A percentile compares a stretch with the other conserved stretches of the same genome.
phyloP scores from a whole-genome alignment of 179 eudicot genomes.

The Beta lomatogona region DNA sequence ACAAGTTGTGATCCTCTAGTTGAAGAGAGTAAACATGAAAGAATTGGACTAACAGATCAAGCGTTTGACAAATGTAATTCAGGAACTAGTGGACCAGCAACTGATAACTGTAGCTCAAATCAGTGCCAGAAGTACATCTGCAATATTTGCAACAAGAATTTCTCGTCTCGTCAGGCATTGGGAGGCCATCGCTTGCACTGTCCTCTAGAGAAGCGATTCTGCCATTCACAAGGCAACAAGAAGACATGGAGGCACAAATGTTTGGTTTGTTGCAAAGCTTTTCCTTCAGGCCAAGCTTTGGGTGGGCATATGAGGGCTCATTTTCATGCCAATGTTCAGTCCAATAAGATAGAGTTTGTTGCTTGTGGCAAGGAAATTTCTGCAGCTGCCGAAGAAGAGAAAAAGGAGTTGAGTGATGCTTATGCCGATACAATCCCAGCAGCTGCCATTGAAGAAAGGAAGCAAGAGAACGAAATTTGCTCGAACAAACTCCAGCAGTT shows the following conservation, averaged over 20 bases:
- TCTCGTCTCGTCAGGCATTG: conserved; percentile 28
- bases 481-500: conserved; percentile 2
- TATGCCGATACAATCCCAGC: not conserved
- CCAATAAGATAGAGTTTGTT: conserved; percentile 11
- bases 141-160: conserved; percentile 24
- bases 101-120: not conserved
- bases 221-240: not conserved
- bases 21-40: not conserved
- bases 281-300: conserved; percentile 36
- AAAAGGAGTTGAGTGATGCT: conserved; percentile 10
- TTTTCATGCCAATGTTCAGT: conserved; percentile 8
- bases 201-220: conserved; percentile 7
- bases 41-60: not conserved
- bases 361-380: not conserved
- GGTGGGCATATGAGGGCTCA: conserved; percentile 46
- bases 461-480: conserved; percentile 14
- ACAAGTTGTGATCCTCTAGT: not conserved
- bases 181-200: conserved; percentile 33
- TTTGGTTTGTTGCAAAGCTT: conserved; percentile 26
- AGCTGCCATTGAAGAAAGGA: not conserved
- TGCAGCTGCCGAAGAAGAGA: not conserved
- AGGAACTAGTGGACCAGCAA: not conserved
- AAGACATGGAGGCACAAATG: conserved; percentile 29
- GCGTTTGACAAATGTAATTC: not conserved
- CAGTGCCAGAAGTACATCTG: conserved; percentile 21